Evolutionary conservation across 768 basidiomycete species (phyloP).

Genomic region (Russula earlei): DNA sequence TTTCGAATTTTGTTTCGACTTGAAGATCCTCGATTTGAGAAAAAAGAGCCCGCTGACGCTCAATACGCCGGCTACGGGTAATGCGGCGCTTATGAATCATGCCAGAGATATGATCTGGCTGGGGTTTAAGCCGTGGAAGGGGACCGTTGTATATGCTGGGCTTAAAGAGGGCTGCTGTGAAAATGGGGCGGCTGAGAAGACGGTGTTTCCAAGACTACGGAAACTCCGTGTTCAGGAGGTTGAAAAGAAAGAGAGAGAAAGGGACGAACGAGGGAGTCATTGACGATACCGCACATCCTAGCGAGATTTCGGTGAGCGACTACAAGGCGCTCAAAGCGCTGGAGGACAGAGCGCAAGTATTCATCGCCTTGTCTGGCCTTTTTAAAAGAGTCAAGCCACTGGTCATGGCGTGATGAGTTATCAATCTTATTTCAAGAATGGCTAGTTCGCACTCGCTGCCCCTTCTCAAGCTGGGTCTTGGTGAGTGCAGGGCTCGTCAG

Average conservation of each 20-base stretch:
- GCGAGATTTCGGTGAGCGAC: constrained; percentile 40
- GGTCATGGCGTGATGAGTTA: neutral
- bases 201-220: constrained; percentile 47
- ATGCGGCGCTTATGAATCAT: constrained; percentile 51
- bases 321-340: constrained; percentile 52
- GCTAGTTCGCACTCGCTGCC: constrained; percentile 42
- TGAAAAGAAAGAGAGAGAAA: neutral
- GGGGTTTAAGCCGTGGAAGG: constrained; percentile 71
- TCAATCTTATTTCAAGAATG: neutral
- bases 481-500: constrained; percentile 47
- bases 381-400: constrained; percentile 56
- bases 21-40: constrained; percentile 30
- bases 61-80: constrained; percentile 38
- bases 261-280: constrained; percentile 43
- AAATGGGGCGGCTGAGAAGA: constrained; percentile 49
- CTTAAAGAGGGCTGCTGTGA: constrained; percentile 65
- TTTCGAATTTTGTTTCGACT: constrained; percentile 34
- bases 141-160: constrained; percentile 56
- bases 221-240: neutral
- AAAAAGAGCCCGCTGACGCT: constrained; percentile 26
- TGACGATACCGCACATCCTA: constrained; percentile 36
- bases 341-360: constrained; percentile 36
- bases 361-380: constrained; percentile 46
- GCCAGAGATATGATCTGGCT: constrained; percentile 59
- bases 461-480: constrained; percentile 36